Evolutionary conservation across 495 filamentous ascomycete species (phyloP).

Genomic region (Sabuloglossum arenarium): DNA sequence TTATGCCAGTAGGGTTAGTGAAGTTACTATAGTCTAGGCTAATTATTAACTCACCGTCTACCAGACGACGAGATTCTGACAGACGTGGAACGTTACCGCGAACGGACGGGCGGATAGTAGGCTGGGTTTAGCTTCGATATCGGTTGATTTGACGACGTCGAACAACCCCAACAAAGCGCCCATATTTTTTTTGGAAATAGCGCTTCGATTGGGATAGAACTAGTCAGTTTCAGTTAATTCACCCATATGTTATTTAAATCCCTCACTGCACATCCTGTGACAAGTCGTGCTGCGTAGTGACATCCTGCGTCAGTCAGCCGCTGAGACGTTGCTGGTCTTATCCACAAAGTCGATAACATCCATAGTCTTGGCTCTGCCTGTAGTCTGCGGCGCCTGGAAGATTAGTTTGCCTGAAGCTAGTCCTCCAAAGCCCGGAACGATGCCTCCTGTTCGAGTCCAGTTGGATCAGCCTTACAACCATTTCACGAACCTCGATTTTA

Average conservation of each 20-base stretch:
- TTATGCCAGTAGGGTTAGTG: too few relatives aligned
- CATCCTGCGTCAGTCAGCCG: neutral
- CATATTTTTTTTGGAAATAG: neutral
- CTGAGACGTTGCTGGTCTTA: neutral
- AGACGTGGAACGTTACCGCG: neutral
- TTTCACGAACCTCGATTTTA: slow-evolving; percentile 77
- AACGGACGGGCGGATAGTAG: neutral
- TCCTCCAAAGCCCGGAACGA: slow-evolving; percentile 16
- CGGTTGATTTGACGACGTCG: too few relatives aligned
- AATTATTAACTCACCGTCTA: too few relatives aligned
- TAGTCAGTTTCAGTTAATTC: neutral
- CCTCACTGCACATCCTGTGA: neutral
- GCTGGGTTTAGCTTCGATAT: too few relatives aligned
- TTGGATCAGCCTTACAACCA: slow-evolving; percentile 53
- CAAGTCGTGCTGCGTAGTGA: neutral
- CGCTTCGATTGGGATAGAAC: neutral
- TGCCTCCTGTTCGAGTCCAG: slow-evolving; percentile 51
- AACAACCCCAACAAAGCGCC: too few relatives aligned
- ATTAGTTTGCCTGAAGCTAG: neutral
- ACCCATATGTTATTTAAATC: neutral
- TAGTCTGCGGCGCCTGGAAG: neutral
- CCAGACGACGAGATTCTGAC: too few relatives aligned
- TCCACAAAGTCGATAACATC: neutral
- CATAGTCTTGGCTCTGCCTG: neutral
- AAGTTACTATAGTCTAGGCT: too few relatives aligned